Evolutionary conservation across 129 eudicot species (phyloP).

Genomic region (Lactuca saligna): DNA sequence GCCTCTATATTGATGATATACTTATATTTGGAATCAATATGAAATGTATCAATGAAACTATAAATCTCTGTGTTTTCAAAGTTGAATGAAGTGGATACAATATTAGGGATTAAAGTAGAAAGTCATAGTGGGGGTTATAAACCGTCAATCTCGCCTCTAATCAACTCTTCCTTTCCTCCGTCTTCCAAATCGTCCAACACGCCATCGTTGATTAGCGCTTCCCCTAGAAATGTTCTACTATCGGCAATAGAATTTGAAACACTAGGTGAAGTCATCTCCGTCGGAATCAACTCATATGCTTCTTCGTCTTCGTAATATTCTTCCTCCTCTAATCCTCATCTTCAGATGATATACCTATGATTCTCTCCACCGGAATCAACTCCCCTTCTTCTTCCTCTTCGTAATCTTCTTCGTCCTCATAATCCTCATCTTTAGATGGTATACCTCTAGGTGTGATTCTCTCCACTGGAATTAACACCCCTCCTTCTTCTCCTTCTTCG

Average conservation of each 20-base stretch:
- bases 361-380: constrained; percentile 10
- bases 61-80: no score
- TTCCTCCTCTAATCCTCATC: no score
- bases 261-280: constrained; percentile 31
- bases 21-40: not conserved
- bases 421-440: not conserved
- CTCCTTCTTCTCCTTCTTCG: no score
- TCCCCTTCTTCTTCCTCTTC: constrained; percentile 28
- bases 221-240: not conserved
- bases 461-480: no score
- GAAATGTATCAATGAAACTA: not conserved
- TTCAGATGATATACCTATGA: no score
- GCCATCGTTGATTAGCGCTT: not conserved
- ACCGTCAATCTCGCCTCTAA: constrained; percentile 58
- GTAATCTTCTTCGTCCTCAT: constrained; percentile 20
- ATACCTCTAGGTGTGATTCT: no score
- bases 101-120: constrained; percentile 3
- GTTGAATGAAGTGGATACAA: not conserved
- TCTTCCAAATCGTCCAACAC: not conserved
- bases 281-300: constrained; percentile 21
- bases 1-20: not conserved
- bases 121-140: constrained; percentile 12
- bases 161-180: constrained; percentile 25
- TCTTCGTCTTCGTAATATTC: not conserved
- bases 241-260: not conserved